Base-by-base conservation (phyloP, 1,284 basidiomycete species). In the Ustilago esculenta region DNA sequence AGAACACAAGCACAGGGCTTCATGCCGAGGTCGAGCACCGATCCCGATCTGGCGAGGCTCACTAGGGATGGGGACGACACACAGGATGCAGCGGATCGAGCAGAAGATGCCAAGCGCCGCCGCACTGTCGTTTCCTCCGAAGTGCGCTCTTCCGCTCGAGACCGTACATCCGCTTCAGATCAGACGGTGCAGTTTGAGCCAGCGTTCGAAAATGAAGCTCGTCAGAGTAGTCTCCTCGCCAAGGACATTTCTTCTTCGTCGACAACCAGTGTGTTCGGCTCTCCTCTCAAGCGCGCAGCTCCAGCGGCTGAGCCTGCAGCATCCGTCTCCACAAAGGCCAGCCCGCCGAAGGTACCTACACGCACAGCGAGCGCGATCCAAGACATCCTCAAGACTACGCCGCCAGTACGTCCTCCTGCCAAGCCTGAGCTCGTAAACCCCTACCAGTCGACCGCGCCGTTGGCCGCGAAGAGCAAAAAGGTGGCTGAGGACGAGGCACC, bases 341-440 rank as follows among this genome's bases (percentile, higher is more conserved):
- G 50, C 20, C 54, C 63, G 25, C 53, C 49, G 15, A 65, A 56
- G 33, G 34, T 40, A 5, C 40, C 63, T 14, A 73, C 73, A 2
- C 66, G 72, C 25, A 72, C 75, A 2, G 75, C 75, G 10, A 60
- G 57, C 32, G 70, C 72, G 29, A 66, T 76, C 23, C 70, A 67
- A 35, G 60, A 70, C 40, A 74, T 76, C 20, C 70, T 76, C 37
- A 70, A 76, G 27, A 40, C 60, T 2, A 69, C 64, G 14, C 56
- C 61, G n/a, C 70, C 70, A 12, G 51, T 66, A 18, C 59, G 59
- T 12, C 44, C 63, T 4, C 58, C 75, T 12, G 49, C 68, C 12
- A 65, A 73, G 42, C 66, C 75, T 4, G 76, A 78, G 55, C 65
- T 78, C 14, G 53, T 78, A 49, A 78, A 78, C 30, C 76, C 76